A percentile compares a stretch with the other conserved stretches of the same genome.
phyloP scores from a whole-genome alignment of 1,139 yeast species.

The Petasospora fabianii region DNA sequence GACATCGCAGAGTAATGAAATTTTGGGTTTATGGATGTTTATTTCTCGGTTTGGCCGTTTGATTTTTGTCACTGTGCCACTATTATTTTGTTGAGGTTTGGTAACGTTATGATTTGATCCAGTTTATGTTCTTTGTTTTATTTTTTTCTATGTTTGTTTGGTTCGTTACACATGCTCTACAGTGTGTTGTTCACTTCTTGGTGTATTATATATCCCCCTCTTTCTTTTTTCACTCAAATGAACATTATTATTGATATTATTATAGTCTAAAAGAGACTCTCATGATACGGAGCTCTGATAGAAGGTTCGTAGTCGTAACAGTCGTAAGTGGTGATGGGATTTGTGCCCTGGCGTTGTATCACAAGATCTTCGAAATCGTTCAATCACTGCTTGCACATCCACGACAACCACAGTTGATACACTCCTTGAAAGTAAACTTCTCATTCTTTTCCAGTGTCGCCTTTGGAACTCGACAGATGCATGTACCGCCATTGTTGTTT shows the following conservation, averaged over 20 bases:
- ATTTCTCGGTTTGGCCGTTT: background rate
- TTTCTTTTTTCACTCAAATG: background rate
- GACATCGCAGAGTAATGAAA: background rate
- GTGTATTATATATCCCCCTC: constrained; percentile 8
- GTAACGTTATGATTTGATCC: background rate
- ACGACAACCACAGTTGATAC: constrained; percentile 84
- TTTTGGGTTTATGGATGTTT: background rate
- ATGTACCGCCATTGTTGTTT: constrained; percentile 61
- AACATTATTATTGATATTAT: background rate
- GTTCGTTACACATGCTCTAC: background rate
- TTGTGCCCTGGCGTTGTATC: no score
- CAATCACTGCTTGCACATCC: constrained; percentile 86
- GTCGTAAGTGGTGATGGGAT: no score
- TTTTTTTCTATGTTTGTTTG: background rate
- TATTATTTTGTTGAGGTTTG: background rate
- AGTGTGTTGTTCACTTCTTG: constrained; percentile 6
- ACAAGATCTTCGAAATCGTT: constrained; percentile 9
- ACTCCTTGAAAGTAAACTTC: constrained; percentile 44
- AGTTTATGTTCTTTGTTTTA: background rate
- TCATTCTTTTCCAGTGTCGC: constrained; percentile 40
- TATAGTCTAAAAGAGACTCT: no score
- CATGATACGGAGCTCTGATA: no score
- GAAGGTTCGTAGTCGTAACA: background rate
- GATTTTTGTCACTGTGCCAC: background rate
- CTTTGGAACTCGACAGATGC: constrained; percentile 81